Evolutionary conservation across 2,329 filamentous ascomycete genomes (phyloP), one percentile per base, ranked within the genome.

Genomic region (Sarocladium oryzae): DNA sequence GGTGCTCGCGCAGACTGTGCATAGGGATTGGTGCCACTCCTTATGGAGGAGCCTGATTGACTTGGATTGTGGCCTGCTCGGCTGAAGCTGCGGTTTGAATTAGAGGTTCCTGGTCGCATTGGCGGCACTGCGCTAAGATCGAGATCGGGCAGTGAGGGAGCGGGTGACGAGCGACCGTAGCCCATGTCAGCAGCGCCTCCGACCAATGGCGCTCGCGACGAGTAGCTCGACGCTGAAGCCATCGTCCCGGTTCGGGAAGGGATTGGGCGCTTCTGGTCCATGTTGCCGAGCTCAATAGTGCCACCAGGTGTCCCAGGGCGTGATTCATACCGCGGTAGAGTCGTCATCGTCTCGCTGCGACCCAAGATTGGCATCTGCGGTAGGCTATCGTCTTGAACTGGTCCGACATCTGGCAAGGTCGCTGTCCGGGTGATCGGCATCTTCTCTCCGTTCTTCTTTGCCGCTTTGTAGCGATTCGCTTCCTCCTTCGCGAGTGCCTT

Each of bases 401-500:
- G 57, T 6, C 57, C 59, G 28, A 75, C 53, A 48, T 77, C 70
- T 2, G 86, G 89, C 6, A 92, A 63, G 0, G 88, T 90, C n/a
- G 83, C 82, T 58, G 82, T 76, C 52, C 81, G 73, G 36, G 76
- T 73, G 24, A 75, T 57, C 1, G 69, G 66, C 20, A 70, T 62
- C 55, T 76, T 74, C 48, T 78, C 79, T 49, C 80, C 65, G 37
- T 74, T 75, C 61, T 77, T 79, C 58, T 74, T 75, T 3, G 76
- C 77, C 16, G 69, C 71, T 59, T 69, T 77, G 21, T 70, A 69
- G 58, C 77, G 74, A 59, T 77, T 80, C 55, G 74, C 76, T 64
- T 86, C 84, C 50, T 93, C 86, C 60, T 90, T 89, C 49, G 85
- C 86, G 23, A 97, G 71, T 0, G 90, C 92, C 66, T 89, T 91